Conservation (phyloP, 257 asterid species). For the Nemophila menziesii region DNA sequence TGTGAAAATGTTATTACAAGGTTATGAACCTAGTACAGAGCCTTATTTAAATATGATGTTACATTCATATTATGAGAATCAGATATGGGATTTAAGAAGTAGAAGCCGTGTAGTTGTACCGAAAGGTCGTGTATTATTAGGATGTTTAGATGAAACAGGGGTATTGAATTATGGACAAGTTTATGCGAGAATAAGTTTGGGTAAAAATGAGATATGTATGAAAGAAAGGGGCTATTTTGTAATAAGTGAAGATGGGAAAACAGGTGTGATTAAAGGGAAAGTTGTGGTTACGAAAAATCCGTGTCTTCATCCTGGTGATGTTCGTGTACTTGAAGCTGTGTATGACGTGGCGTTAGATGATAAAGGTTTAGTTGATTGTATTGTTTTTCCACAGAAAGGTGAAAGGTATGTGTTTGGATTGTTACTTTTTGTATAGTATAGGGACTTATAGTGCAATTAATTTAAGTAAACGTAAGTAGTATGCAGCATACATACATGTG, state of each 20-base stretch:
- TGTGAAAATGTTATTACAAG: slow-evolving; percentile 55
- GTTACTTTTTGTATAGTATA: too few species aligned
- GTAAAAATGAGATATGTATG: slow-evolving; percentile 32
- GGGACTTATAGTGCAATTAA: too few species aligned
- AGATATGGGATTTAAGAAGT: slow-evolving; percentile 60
- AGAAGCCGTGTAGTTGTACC: slow-evolving; percentile 77
- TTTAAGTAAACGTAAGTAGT: too few species aligned
- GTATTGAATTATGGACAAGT: slow-evolving; percentile 78
- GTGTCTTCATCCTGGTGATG: slow-evolving; percentile 95
- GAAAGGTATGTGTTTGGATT: slow-evolving; percentile 55
- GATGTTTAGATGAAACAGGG: slow-evolving; percentile 74
- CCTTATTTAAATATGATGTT: slow-evolving; percentile 77
- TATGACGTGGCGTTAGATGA: slow-evolving; percentile 40
- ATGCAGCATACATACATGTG: too few species aligned
- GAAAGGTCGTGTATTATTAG: slow-evolving; percentile 70
- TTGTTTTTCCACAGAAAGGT: slow-evolving; percentile 86
- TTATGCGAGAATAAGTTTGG: slow-evolving; percentile 57
- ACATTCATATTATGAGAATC: slow-evolving; percentile 56
- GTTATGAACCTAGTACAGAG: slow-evolving; percentile 51
- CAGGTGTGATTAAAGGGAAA: slow-evolving; percentile 53
- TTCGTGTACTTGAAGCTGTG: slow-evolving; percentile 87
- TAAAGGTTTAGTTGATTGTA: slow-evolving; percentile 56
- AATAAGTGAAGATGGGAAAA: slow-evolving; percentile 47
- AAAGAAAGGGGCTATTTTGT: slow-evolving; percentile 34
- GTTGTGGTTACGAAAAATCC: slow-evolving; percentile 90